Evolutionary conservation across 805 yeast species (phyloP).

Genomic region (Lipomyces anomalus): DNA sequence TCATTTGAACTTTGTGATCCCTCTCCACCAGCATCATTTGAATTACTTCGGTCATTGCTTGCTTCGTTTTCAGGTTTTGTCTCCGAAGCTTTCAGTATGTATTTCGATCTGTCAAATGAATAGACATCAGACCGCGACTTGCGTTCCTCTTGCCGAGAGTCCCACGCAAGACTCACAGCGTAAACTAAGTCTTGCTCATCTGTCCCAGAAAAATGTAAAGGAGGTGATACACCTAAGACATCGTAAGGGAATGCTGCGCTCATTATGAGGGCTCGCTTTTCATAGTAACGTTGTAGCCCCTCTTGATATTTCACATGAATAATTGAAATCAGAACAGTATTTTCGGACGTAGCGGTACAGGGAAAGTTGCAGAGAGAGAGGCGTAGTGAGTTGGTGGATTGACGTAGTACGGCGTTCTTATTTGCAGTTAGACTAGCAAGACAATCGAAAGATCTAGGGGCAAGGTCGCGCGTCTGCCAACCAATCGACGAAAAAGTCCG

Average conservation of each 20-base stretch:
- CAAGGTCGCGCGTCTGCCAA: slow-evolving; percentile 18
- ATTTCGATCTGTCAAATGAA: slow-evolving; percentile 4
- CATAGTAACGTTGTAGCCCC: slow-evolving; percentile 21
- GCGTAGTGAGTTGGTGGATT: slow-evolving; percentile 20
- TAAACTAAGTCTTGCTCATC: slow-evolving; percentile 16
- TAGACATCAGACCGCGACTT: slow-evolving; percentile 13
- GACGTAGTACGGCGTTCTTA: slow-evolving; percentile 13
- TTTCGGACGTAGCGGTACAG: slow-evolving; percentile 20
- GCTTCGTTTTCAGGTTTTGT: not conserved
- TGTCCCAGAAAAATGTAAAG: slow-evolving; percentile 16
- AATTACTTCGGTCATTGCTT: too few relatives aligned
- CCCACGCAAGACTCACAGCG: slow-evolving; percentile 18
- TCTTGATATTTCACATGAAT: slow-evolving; percentile 20
- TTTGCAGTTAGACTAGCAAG: slow-evolving; percentile 7
- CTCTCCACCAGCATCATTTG: too few relatives aligned
- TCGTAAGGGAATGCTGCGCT: slow-evolving; percentile 20
- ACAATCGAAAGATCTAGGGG: slow-evolving; percentile 20
- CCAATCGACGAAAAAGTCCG: slow-evolving; percentile 15
- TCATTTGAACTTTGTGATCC: too few relatives aligned
- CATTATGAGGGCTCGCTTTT: slow-evolving; percentile 19
- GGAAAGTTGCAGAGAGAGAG: slow-evolving; percentile 23
- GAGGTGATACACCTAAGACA: slow-evolving; percentile 19
- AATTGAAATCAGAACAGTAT: slow-evolving; percentile 21
- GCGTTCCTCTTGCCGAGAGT: slow-evolving; percentile 16
- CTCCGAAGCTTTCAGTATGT: not conserved